Evolutionary conservation across 2,329 filamentous ascomycete genomes (phyloP).

Genomic region (Gnomoniopsis sp.): DNA sequence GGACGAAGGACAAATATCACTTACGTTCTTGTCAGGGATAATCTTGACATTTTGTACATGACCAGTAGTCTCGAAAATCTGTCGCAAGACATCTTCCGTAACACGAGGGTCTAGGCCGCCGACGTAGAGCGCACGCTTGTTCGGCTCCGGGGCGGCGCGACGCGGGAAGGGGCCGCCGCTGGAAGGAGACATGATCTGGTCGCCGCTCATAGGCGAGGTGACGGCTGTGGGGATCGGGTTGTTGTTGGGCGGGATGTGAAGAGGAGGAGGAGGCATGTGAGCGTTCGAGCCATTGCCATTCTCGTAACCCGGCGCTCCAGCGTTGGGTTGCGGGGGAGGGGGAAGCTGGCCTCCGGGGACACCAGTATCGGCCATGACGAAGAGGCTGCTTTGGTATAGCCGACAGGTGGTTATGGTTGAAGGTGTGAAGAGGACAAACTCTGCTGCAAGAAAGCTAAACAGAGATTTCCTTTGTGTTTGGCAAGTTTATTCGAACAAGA

Average conservation of each 20-base stretch:
- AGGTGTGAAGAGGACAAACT: background rate
- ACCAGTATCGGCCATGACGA: slow-evolving; percentile 75
- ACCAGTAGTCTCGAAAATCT: slow-evolving; percentile 98
- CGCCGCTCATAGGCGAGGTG: slow-evolving; percentile 76
- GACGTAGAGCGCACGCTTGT: slow-evolving; percentile 96
- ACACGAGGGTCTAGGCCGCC: slow-evolving; percentile 92
- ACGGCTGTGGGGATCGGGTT: slow-evolving; percentile 93
- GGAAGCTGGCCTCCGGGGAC: slow-evolving; percentile 65
- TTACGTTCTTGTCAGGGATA: slow-evolving; percentile 98
- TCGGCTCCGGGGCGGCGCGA: slow-evolving; percentile 92
- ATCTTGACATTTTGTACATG: slow-evolving; percentile 99
- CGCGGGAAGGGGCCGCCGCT: slow-evolving; percentile 78
- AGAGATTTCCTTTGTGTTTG: background rate
- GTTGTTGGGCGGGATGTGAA: slow-evolving; percentile 94
- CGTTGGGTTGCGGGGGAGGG: slow-evolving; percentile 63
- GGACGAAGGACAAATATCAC: slow-evolving; percentile 33
- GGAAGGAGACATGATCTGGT: slow-evolving; percentile 76
- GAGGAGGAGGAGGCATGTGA: slow-evolving; percentile 87
- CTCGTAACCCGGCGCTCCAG: slow-evolving; percentile 68
- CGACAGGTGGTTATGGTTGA: background rate
- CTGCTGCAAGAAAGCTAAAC: slow-evolving; percentile 1
- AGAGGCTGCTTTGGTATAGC: background rate
- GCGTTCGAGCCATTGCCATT: slow-evolving; percentile 65
- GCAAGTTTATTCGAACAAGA: background rate
- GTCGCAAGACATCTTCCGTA: slow-evolving; percentile 91